Percentiles rank a stretch among this genome's conserved stretches.
phyloP scores from a whole-genome alignment of 139 green algal genomes.

The Nannochloris sp. region DNA sequence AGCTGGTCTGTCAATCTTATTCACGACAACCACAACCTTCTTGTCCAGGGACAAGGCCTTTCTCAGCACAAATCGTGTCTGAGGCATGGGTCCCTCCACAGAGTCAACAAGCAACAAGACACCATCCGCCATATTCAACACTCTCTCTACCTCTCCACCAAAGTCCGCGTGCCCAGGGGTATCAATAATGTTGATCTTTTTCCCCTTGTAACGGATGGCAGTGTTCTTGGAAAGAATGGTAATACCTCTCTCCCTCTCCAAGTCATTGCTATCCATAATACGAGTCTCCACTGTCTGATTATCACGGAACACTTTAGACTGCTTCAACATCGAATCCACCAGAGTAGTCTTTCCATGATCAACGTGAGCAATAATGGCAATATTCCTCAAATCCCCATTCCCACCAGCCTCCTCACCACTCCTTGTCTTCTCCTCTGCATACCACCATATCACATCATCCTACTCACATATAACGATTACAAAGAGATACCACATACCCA shows the following conservation, averaged over 20 bases:
- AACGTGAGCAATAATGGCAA: slow-evolving; percentile 70
- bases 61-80: slow-evolving; percentile 98
- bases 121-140: slow-evolving; percentile 99
- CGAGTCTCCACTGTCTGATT: slow-evolving; percentile 73
- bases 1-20: slow-evolving; percentile 93
- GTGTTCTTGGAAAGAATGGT: slow-evolving; percentile 99
- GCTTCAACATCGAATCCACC: slow-evolving; percentile 85
- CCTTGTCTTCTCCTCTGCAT: neutral
- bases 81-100: slow-evolving; percentile 95
- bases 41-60: slow-evolving; percentile 93
- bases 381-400: slow-evolving; percentile 37
- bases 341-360: slow-evolving; percentile 67
- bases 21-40: slow-evolving; percentile 96
- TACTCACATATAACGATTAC: too few relatives aligned
- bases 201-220: slow-evolving; percentile 71
- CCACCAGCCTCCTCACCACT: neutral
- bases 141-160: slow-evolving; percentile 96
- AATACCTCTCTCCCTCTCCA: slow-evolving; percentile 97
- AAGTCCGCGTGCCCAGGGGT: slow-evolving; percentile 99
- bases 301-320: slow-evolving; percentile 79
- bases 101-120: slow-evolving; percentile 96
- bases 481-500: too few relatives aligned
- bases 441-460: too few relatives aligned
- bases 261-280: slow-evolving; percentile 95
- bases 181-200: slow-evolving; percentile 99